Evolutionary conservation across 192 early-diverging fungal species (phyloP).

Genomic region (Chytriomyces confervae): DNA sequence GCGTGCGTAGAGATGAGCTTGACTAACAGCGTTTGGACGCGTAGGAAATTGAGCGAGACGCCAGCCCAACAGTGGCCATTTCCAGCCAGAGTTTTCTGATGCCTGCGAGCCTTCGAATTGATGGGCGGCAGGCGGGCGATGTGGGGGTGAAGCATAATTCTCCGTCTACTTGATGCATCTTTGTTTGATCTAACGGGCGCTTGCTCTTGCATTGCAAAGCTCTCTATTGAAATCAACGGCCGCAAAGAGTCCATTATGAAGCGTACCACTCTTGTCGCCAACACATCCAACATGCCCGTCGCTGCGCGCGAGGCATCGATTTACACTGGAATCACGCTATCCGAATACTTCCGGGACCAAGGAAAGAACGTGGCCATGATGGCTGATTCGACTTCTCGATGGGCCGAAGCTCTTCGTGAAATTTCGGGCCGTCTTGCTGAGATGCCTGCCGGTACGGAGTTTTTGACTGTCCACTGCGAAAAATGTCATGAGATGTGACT

Average conservation of each 20-base stretch:
- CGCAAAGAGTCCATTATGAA: constrained; percentile 99
- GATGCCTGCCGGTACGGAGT: constrained; percentile 88
- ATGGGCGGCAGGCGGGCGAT: no score
- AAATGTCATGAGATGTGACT: no score
- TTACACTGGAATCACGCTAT: constrained; percentile 99
- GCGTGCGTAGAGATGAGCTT: no score
- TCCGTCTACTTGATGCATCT: neutral
- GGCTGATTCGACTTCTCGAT: constrained; percentile 99
- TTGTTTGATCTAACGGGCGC: neutral
- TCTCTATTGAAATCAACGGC: constrained; percentile 91
- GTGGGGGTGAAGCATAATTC: no score
- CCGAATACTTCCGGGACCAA: constrained; percentile 99
- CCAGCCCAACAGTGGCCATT: no score
- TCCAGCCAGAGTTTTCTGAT: no score
- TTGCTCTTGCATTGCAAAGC: constrained; percentile 47
- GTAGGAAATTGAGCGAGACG: no score
- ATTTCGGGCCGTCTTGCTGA: constrained; percentile 99
- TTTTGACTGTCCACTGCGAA: neutral
- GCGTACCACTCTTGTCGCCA: constrained; percentile 98
- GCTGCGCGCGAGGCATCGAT: constrained; percentile 99
- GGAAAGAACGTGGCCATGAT: constrained; percentile 99
- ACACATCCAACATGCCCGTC: constrained; percentile 99
- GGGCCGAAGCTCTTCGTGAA: constrained; percentile 99
- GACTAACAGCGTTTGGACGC: no score
- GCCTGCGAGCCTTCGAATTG: no score